Base-by-base conservation (phyloP, 2,329 filamentous ascomycete species). In the Cercospora zeae-maydis region DNA sequence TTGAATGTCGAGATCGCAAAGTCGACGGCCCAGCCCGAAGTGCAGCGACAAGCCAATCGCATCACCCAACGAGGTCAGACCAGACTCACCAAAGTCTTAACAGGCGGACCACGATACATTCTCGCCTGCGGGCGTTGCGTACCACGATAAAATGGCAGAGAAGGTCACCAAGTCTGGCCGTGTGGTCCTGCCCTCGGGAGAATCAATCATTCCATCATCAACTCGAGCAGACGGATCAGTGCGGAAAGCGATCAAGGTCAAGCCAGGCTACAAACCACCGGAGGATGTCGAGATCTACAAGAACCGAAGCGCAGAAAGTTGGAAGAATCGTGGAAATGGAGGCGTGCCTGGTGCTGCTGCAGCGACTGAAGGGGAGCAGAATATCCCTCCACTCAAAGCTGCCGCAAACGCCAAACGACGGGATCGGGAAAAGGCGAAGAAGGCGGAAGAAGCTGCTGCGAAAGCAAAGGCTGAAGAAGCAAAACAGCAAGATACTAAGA, bases 241-340 rank as follows among this genome's bases (percentile, higher is more conserved):
- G n/a, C 87, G 95, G 61, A 96, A 91, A 74, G 93, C 96, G 73
- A 98, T 98, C 75, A 91, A 91, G 73, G 92, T 99, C 65, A 87
- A 92, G 31, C 93, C 95, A 0, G 96, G 95, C 59, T 99, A 97
- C 78, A 88, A 88, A 34, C 96, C 95, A 1, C 92, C 93, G 0
- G 95, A 99, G 79, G 95, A 99, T 77, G 89, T 98, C 67, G 92
- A 97, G 74, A 83, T 96, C 51, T 99, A 99, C 84, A 96, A 92
- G 80, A 97, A 96, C 77, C 88, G 91, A 62, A 92, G 88, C 1
- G 93, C 93, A 55, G 90, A 95, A 75, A 87, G 86, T 55, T 96
- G 90, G 80, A 92, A 92, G 74, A 92, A 86, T 70, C 87, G 91
- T 58, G 86, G 85, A 27, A 87, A 85, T 62, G 80, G 77, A 62